Evolutionary conservation across 306 rosid genomes (phyloP).

Genomic region (Dryas octopetala): DNA sequence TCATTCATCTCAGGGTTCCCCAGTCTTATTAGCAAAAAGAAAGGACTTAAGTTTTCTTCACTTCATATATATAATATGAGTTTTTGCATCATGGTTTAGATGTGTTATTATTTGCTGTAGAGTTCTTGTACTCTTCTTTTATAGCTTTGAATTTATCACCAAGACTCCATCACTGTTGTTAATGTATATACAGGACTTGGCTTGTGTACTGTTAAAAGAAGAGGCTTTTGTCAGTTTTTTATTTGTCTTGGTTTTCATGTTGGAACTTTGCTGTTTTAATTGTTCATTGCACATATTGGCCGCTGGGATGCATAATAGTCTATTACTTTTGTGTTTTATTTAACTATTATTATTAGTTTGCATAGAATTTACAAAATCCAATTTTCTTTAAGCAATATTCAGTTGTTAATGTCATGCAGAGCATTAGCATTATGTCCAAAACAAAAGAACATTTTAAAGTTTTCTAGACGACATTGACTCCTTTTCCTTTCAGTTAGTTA

Average conservation of each 20-base stretch:
- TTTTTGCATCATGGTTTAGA: too few relatives aligned
- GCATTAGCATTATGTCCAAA: not conserved
- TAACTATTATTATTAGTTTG: not conserved
- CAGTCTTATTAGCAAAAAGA: not conserved
- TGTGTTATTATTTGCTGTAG: too few relatives aligned
- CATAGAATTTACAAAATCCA: not conserved
- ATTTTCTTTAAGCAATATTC: not conserved
- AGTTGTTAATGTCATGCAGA: not conserved
- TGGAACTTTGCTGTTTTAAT: not conserved
- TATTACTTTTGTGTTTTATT: not conserved
- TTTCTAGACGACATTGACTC: not conserved
- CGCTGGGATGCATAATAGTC: not conserved
- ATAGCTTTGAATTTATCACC: not conserved
- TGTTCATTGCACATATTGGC: not conserved
- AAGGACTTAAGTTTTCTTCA: too few relatives aligned
- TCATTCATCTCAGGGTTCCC: not conserved
- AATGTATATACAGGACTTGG: too few relatives aligned
- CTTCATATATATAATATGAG: too few relatives aligned
- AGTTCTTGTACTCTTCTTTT: not conserved
- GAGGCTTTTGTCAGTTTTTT: not conserved
- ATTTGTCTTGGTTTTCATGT: not conserved
- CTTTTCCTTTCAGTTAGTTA: not conserved
- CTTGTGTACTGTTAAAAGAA: not conserved
- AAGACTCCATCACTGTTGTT: not conserved
- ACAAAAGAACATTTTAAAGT: not conserved